phyloP scores from a whole-genome alignment of 495 filamentous ascomycete genomes.

The Tuber microsphaerosporum region DNA sequence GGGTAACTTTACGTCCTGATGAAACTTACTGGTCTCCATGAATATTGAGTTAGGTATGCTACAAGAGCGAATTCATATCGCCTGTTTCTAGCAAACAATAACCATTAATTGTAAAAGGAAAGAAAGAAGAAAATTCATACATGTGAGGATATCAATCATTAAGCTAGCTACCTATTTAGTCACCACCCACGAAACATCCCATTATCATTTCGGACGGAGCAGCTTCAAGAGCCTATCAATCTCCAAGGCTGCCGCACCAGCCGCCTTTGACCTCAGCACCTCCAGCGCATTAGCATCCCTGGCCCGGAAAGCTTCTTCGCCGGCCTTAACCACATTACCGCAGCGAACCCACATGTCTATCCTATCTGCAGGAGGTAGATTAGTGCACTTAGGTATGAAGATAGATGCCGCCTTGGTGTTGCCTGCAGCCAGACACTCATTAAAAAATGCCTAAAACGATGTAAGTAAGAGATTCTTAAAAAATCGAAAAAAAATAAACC shows the following conservation, averaged over 20 bases:
- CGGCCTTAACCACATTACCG: slow-evolving; percentile 80
- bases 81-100: background rate
- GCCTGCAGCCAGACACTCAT: slow-evolving; percentile 76
- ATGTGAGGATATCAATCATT: background rate
- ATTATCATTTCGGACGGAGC: slow-evolving; percentile 24
- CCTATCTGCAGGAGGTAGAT: slow-evolving; percentile 51
- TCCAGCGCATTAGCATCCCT: slow-evolving; percentile 61
- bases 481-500: slow-evolving; percentile 7
- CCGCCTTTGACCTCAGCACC: slow-evolving; percentile 28
- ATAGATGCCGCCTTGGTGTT: slow-evolving; percentile 76
- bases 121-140: background rate
- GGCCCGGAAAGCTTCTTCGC: slow-evolving; percentile 76
- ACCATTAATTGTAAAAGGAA: background rate
- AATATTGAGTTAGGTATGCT: background rate
- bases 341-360: slow-evolving; percentile 96
- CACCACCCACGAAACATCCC: background rate
- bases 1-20: background rate
- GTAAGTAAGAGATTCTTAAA: slow-evolving; percentile 31
- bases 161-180: background rate
- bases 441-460: slow-evolving; percentile 69
- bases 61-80: background rate
- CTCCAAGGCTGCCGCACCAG: slow-evolving; percentile 28
- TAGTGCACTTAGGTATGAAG: slow-evolving; percentile 83
- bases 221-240: slow-evolving; percentile 37
- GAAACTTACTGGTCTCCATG: background rate